Evolutionary conservation across 2,329 filamentous ascomycete genomes (phyloP), one percentile per base, ranked within the genome.

Genomic region (Leptographium galeiforme): DNA sequence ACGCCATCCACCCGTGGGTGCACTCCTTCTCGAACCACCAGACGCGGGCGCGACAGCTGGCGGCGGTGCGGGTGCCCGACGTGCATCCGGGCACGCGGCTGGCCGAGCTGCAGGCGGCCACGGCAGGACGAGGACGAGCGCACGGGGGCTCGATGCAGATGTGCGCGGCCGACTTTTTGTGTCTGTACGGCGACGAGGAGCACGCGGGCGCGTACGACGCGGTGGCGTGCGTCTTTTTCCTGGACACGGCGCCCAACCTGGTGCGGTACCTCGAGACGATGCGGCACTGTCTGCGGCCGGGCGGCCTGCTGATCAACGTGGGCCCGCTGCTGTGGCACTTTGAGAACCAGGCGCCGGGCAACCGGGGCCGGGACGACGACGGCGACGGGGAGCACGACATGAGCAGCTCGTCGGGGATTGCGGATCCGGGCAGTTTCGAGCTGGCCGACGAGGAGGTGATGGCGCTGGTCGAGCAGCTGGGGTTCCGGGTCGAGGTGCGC

Each of bases 311-410:
- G 73, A 78, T 95, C 63, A 98, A 98, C 63, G 72, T 95, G 30
- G 93, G 93, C 0, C 93, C 93, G 0, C 69, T 98, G 53, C 72
- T 97, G 43, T 98, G 93, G 93, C 94, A 98, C 67, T 97, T 94
- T 66, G 89, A 94, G 64, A 85, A 89, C 59, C 78, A 84, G 44
- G 75, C 79, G 1, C 79, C 78, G 0, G 77, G 79, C 41, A 75
- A 77, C 58, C 72, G 79, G 62, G 72, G 77, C 13, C 70, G 72
- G 43, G 73, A 76, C 38, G 69, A 72, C 40, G 73, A 76, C 51
- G 72, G 71, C 33, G 74, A 77, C 50, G 72, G 70, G 34, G 72
- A 75, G 55, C 69, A 74, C 57, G 74, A 77, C 56, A 67, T 68
- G 36, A 69, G 67, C 51, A 71, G 67, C 55, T 74, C 73, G 16